Evolutionary conservation across 2,329 filamentous ascomycete species (phyloP), one percentile per base, ranked within the genome.

Genomic region (Penicillium sp.): DNA sequence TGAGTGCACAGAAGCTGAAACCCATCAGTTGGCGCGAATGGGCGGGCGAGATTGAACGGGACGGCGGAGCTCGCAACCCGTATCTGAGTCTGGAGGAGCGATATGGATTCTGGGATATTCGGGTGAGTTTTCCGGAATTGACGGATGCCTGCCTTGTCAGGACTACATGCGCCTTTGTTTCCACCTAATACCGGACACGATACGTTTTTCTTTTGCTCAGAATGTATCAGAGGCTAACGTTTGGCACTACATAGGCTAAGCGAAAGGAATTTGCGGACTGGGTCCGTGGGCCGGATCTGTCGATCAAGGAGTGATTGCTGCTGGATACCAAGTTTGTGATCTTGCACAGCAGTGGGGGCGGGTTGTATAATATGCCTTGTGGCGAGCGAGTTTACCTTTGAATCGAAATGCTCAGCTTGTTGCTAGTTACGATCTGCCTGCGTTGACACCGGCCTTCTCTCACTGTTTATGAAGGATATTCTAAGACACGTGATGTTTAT

Each of bases 21-120:
- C 94, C 94, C 2, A 93, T 97, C 64, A 92, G 78, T 82, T 97
- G 70, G 90, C 96, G 79, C 80, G 88, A 58, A 81, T 94, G 75
- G 88, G 88, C 63, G 72, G 86, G 87, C 27, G 82, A 88, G 66
- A 84, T 88, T 34, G 85, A 90, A 67, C 86, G 84, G 70, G 84
- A 86, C 36, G 79, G 76, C 57, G 88, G 81, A 59, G 76, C 83
- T 11, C 88, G 88, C 14, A 96, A 95, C 69, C 91, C 92, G 6
- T 97, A 92, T 72, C 80, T 78, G 46, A 80, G 84, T 42, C 73
- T 97, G 56, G 93, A 97, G 75, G 87, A 89, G 56, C 79, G 94
- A 62, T 84, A 86, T 43, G 87, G 90, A 1, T 99, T 97, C 67
- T 82, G 91, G 76, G 90, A 99, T 76, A 90, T 97, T 59, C 86